Conservation (phyloP, 345 rosid species). For the Lumnitzera racemosa region DNA sequence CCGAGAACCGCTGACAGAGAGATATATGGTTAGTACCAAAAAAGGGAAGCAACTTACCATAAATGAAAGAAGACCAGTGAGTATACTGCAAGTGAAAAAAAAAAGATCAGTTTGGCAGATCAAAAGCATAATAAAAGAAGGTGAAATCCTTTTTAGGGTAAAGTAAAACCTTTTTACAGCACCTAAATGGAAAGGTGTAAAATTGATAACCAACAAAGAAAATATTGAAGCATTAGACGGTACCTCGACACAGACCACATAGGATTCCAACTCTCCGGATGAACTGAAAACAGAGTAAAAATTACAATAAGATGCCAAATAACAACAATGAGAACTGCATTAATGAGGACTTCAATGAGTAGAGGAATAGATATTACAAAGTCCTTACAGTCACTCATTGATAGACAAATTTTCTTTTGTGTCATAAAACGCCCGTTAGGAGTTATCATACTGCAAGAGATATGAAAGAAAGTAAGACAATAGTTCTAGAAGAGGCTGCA, state of each 20-base stretch:
- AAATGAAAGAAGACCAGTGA: slow-evolving; percentile 95
- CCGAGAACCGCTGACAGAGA: neutral
- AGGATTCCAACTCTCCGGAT: slow-evolving; percentile 99
- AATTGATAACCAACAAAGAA: neutral
- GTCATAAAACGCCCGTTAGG: slow-evolving; percentile 97
- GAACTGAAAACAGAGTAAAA: slow-evolving; percentile 44
- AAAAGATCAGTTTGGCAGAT: too few species aligned
- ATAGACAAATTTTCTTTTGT: slow-evolving; percentile 93
- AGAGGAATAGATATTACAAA: slow-evolving; percentile 1
- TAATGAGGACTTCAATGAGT: neutral
- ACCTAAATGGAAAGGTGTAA: neutral
- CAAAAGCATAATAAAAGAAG: too few species aligned
- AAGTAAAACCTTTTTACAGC: too few species aligned
- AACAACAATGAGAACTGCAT: neutral
- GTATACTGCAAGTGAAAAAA: slow-evolving; percentile 62
- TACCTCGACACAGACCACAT: slow-evolving; percentile 99
- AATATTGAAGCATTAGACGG: slow-evolving; percentile 3
- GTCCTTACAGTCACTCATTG: slow-evolving; percentile 97
- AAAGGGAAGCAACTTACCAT: slow-evolving; percentile 55
- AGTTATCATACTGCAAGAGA: slow-evolving; percentile 68
- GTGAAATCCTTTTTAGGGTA: too few species aligned
- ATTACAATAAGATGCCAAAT: neutral
- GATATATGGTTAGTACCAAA: neutral
- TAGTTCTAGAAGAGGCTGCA: neutral
- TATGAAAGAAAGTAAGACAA: neutral